Conservation (phyloP, 768 basidiomycete genomes). For the Multifurca ochricompacta region DNA sequence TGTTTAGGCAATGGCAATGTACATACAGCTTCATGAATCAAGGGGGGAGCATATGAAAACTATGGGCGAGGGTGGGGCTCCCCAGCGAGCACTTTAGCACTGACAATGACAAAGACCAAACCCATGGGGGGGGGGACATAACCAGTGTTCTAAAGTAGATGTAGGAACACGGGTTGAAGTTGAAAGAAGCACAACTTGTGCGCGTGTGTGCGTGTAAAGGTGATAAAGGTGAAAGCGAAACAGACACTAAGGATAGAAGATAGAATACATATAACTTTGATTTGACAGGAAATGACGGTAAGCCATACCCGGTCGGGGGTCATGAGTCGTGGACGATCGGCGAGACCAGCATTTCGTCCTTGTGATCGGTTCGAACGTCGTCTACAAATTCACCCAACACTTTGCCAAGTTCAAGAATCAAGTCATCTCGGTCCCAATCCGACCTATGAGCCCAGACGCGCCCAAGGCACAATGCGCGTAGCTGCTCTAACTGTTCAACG, state of each 20-base stretch:
- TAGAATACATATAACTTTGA: conserved; percentile 20
- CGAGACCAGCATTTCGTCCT: conserved; percentile 10
- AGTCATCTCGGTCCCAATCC: conserved; percentile 73
- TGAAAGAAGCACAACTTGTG: conserved; percentile 2
- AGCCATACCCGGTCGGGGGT: too few relatives aligned
- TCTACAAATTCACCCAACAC: conserved; percentile 58
- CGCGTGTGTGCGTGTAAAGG: neutral
- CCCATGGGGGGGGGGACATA: neutral
- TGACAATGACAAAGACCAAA: neutral
- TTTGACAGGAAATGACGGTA: too few relatives aligned
- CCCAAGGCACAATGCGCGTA: conserved; percentile 76
- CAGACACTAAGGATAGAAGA: neutral
- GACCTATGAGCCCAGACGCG: conserved; percentile 73
- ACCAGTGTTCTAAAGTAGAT: neutral
- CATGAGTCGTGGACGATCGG: neutral
- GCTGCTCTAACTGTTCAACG: conserved; percentile 89
- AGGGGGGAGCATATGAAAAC: too few relatives aligned
- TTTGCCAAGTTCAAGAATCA: conserved; percentile 51
- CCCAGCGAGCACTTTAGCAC: neutral
- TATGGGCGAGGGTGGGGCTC: neutral
- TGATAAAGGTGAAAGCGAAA: too few relatives aligned
- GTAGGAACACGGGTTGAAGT: neutral
- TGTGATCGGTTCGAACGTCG: conserved; percentile 40
- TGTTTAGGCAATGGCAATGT: neutral
- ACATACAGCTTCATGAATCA: conserved; percentile 10